These are phyloP conservation scores for Fraxinus xanthoxyloides DNA, from an alignment of 305 asterid genomes.

Conservation along the genomic window DNA sequence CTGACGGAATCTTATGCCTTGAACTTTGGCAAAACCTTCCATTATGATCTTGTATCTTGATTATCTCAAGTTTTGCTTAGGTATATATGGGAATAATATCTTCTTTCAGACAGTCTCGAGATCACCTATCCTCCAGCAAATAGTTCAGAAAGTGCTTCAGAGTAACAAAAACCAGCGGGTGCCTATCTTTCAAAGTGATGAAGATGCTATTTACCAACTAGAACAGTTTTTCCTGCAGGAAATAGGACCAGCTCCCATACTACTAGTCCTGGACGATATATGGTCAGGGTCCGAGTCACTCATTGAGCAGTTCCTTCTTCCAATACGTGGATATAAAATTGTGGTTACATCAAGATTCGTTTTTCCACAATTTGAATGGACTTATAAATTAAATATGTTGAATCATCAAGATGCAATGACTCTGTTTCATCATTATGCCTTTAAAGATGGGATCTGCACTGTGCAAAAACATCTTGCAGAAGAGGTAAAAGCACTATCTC, in stretches of 20 bases:
- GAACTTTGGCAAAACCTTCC: not conserved
- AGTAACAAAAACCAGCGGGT: not conserved
- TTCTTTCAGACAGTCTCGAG: not conserved
- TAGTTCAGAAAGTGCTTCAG: not conserved
- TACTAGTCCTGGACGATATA: not conserved
- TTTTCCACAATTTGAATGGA: not conserved
- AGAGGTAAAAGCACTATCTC: constrained; percentile 20
- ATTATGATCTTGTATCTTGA: not conserved
- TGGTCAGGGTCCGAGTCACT: not conserved
- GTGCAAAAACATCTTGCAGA: constrained; percentile 20
- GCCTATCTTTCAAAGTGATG: not conserved
- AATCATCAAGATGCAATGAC: not conserved
- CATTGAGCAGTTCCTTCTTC: not conserved
- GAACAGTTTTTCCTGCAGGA: not conserved
- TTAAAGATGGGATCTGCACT: constrained; percentile 15
- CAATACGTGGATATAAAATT: not conserved
- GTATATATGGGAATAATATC: not conserved
- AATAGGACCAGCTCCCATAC: not conserved
- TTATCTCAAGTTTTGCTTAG: not conserved
- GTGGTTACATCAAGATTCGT: not conserved
- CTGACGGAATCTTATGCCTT: not conserved
- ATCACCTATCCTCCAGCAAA: not conserved
- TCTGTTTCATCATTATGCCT: not conserved
- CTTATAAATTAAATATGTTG: not conserved
- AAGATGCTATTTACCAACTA: not conserved